Base-by-base conservation (phyloP, 129 eudicot genomes). In the Artemisia annua region DNA sequence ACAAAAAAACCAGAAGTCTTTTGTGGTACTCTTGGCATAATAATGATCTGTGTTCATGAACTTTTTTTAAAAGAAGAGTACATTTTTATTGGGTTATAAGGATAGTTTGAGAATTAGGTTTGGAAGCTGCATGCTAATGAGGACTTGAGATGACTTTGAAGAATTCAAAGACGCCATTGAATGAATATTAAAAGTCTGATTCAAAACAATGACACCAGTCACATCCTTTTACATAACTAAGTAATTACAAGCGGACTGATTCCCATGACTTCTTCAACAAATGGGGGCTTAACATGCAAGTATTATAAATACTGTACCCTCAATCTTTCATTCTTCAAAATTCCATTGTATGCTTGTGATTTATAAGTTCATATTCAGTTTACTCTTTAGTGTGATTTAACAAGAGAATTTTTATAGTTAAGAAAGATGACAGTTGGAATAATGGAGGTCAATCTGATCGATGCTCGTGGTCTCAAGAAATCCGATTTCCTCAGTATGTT, bases 391-490 rank as follows among this genome's bases (percentile, higher is more conserved):
- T 8, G 26, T 55, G 74, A 35, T 63, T 17, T 0, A 17, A 50
- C 46, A 61, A 61, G 66, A 28, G 48, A 13, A 8, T 12, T 61
- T 58, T 48, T 46, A 15, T 49, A 60, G 54, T 63, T 63, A 7
- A 8, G 64, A 63, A 56, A 78, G 67, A 90, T 81, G 97, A 61
- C 78, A 62, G 66, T 60, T 14, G 97, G 97, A 69, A 58, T 79
- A 49, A 72, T 91, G 87, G 91, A 91, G 89, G 95, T 91, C 66
- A 69, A 67, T 3, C 63, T 91, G 39, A 69, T 83, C 69, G 78
- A 76, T 35, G 95, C 95, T 48, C 79, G 51, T 66, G 91, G 91
- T 66, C 91, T 91, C 70, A 81, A 60, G 44, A 78, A 71, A 57
- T 26, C 81, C 52, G 95, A 85, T 51, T 63, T 91, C 66, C 60